Conservation (phyloP, 2,329 filamentous ascomycete genomes). For the Pleoardoris graminearum region DNA sequence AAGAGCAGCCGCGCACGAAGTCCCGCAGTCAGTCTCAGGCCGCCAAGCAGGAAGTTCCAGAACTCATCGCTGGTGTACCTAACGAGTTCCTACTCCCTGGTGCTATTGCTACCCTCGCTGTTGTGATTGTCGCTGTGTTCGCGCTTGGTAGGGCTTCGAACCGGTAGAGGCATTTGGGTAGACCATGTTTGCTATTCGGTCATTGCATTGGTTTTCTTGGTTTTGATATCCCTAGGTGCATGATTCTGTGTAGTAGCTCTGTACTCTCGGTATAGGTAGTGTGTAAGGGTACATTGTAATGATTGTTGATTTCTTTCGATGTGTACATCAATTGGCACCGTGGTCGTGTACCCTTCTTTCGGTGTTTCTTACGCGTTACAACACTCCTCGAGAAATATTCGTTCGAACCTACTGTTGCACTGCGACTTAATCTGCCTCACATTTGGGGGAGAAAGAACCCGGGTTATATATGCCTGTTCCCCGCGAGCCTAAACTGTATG, state of each 20-base stretch:
- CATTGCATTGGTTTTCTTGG: constrained; percentile 15
- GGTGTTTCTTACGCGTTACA: too few species aligned
- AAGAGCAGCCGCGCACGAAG: constrained; percentile 52
- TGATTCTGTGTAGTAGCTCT: constrained; percentile 11
- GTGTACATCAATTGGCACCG: neutral
- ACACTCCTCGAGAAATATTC: too few species aligned
- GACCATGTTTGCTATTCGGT: constrained; percentile 3
- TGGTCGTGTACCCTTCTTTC: too few species aligned
- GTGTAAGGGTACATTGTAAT: neutral
- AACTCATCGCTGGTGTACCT: constrained; percentile 86
- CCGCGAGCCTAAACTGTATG: too few species aligned
- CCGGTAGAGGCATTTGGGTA: constrained; percentile 40
- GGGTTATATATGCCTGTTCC: too few species aligned
- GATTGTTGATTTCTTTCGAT: neutral
- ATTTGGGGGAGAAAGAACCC: too few species aligned
- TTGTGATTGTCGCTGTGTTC: constrained; percentile 93
- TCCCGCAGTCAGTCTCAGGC: constrained; percentile 48
- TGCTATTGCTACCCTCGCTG: constrained; percentile 91
- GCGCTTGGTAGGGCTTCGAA: constrained; percentile 72
- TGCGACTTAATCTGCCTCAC: too few species aligned
- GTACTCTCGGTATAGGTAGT: constrained; percentile 15
- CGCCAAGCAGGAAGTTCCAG: constrained; percentile 61
- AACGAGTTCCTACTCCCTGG: constrained; percentile 93
- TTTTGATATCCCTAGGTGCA: constrained; percentile 28
- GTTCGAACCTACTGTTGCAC: too few species aligned